phyloP scores from a whole-genome alignment of 768 basidiomycete genomes.

The Trametes punicea region DNA sequence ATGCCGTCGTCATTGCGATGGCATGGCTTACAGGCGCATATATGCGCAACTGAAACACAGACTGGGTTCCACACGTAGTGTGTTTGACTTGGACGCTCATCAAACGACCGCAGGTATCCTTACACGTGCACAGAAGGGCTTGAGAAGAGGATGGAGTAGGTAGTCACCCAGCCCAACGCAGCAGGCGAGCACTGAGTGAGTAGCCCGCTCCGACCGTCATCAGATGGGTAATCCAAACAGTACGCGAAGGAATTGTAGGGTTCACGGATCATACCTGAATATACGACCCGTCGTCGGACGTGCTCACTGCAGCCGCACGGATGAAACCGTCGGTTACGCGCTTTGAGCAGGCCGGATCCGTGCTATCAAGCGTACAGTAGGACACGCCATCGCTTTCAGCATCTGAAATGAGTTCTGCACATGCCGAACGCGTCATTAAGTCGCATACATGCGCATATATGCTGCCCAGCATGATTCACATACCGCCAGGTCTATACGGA shows the following conservation, averaged over 20 bases:
- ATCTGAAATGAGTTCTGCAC: constrained; percentile 37
- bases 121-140: no score
- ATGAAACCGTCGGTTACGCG: constrained; percentile 36
- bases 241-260: neutral
- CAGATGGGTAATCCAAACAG: no score
- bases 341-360: constrained; percentile 27
- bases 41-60: neutral
- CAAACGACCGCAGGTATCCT: no score
- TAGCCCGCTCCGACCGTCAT: no score
- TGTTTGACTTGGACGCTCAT: no score
- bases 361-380: constrained; percentile 34
- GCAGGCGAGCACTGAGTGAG: no score
- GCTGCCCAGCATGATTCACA: neutral
- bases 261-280: constrained; percentile 39
- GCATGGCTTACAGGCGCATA: neutral
- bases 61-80: no score
- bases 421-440: neutral
- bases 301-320: constrained; percentile 33
- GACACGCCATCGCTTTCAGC: constrained; percentile 36
- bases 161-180: no score
- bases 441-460: neutral
- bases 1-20: no score
- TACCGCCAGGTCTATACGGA: constrained; percentile 33
- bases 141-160: no score
- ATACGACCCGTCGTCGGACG: constrained; percentile 37